Evolutionary conservation across 441 rosid genomes (phyloP).

Genomic region (Pelargonium australe): DNA sequence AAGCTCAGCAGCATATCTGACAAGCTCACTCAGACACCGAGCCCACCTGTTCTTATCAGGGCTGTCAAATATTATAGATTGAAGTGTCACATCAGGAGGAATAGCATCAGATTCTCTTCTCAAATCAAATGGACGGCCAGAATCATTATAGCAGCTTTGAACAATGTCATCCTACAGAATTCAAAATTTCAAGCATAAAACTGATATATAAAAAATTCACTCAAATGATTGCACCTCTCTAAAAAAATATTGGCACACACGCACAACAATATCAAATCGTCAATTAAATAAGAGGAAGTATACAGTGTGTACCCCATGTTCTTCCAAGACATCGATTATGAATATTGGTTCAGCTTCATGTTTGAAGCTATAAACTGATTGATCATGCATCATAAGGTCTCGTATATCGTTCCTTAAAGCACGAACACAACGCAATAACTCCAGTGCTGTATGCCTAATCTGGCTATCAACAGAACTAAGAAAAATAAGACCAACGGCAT

Average conservation of each 20-base stretch:
- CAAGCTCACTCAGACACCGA: constrained; percentile 91
- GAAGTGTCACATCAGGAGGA: constrained; percentile 94
- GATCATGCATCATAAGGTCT: constrained; percentile 53
- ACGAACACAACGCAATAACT: constrained; percentile 93
- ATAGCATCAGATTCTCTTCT: constrained; percentile 84
- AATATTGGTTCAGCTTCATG: constrained; percentile 84
- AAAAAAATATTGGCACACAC: constrained; percentile 11
- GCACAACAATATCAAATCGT: constrained; percentile 12
- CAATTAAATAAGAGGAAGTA: constrained; percentile 12
- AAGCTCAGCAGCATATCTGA: constrained; percentile 91
- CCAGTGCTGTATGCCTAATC: constrained; percentile 94
- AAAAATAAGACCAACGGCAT: constrained; percentile 96
- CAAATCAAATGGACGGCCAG: constrained; percentile 90
- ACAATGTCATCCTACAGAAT: constrained; percentile 89
- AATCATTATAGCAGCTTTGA: constrained; percentile 95
- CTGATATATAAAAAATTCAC: constrained; percentile 14
- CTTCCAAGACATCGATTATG: constrained; percentile 93
- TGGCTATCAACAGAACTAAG: constrained; percentile 98
- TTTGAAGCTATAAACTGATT: constrained; percentile 56
- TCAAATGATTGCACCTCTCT: constrained; percentile 19
- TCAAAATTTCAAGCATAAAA: constrained; percentile 18
- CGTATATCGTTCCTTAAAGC: constrained; percentile 86
- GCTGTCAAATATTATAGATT: constrained; percentile 90
- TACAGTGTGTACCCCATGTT: constrained; percentile 67
- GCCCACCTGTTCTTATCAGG: constrained; percentile 99